Conservation (phyloP, 495 filamentous ascomycete species). For the Astrothelium macrocarpum region DNA sequence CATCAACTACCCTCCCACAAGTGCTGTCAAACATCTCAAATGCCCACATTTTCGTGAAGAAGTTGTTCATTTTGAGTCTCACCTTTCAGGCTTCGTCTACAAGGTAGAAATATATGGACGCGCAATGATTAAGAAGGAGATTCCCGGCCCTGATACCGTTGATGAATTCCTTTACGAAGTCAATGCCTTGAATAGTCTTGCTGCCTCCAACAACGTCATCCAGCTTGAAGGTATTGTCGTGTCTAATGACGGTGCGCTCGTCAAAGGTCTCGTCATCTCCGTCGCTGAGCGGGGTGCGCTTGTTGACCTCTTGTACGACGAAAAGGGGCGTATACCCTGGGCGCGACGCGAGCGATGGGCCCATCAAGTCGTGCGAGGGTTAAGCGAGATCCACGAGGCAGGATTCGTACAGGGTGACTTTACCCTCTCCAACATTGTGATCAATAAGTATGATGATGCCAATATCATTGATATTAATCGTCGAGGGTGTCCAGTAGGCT, state of each 20-base stretch:
- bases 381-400: constrained; percentile 88
- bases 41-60: constrained; percentile 61
- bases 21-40: constrained; percentile 63
- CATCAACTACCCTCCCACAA: constrained; percentile 72
- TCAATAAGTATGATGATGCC: constrained; percentile 73
- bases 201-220: constrained; percentile 66
- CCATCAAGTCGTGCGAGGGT: constrained; percentile 77
- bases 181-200: constrained; percentile 79
- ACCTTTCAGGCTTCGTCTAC: constrained; percentile 96
- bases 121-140: constrained; percentile 92
- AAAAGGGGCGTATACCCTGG: constrained; percentile 56
- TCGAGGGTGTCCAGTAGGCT: constrained; percentile 88
- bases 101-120: constrained; percentile 64
- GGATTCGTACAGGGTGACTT: constrained; percentile 98
- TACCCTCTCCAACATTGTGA: constrained; percentile 92
- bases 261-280: constrained; percentile 86
- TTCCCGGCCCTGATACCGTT: constrained; percentile 89
- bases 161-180: constrained; percentile 98
- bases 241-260: constrained; percentile 59
- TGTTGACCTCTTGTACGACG: constrained; percentile 83
- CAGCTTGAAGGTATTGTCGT: constrained; percentile 82
- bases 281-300: constrained; percentile 79
- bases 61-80: constrained; percentile 73
- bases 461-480: constrained; percentile 99
- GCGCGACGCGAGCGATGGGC: constrained; percentile 79